A percentile compares a stretch with the other conserved stretches of the same genome.
phyloP scores from a whole-genome alignment of 345 rosid species.

The Kandelia obovata region DNA sequence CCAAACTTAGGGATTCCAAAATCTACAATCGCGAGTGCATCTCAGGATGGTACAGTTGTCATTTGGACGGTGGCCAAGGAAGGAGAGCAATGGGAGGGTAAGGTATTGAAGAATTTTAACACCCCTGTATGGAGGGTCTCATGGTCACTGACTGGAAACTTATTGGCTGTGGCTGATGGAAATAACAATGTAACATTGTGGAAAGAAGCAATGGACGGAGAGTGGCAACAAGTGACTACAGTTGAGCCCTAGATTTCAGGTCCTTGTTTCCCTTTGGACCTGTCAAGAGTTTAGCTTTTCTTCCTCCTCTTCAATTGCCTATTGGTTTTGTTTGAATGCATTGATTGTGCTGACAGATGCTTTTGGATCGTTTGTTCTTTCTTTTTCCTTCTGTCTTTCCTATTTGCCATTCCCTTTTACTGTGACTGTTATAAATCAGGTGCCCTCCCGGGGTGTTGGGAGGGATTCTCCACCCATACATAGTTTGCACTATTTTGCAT shows the following conservation, averaged over 20 bases:
- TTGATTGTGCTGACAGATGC: no score
- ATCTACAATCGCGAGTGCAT: constrained; percentile 1
- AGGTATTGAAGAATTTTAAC: constrained; percentile 1
- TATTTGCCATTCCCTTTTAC: no score
- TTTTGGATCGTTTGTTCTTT: no score
- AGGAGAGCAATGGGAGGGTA: constrained; percentile 7
- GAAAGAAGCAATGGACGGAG: not conserved
- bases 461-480: no score
- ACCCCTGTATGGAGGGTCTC: constrained; percentile 3
- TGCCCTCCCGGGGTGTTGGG: no score
- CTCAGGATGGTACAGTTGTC: not conserved
- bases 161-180: not conserved
- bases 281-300: not conserved
- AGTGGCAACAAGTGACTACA: constrained; percentile 16
- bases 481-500: no score
- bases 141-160: constrained; percentile 1
- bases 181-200: not conserved
- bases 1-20: not conserved
- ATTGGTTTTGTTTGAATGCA: not conserved
- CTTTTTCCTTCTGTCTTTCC: no score
- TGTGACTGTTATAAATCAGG: no score
- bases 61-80: constrained; percentile 3
- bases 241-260: constrained; percentile 39
- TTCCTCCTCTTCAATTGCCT: not conserved
- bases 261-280: not conserved